Base-by-base conservation (phyloP, 371 early-diverging fungal species). In the Amoeboaphelidium occidentale region DNA sequence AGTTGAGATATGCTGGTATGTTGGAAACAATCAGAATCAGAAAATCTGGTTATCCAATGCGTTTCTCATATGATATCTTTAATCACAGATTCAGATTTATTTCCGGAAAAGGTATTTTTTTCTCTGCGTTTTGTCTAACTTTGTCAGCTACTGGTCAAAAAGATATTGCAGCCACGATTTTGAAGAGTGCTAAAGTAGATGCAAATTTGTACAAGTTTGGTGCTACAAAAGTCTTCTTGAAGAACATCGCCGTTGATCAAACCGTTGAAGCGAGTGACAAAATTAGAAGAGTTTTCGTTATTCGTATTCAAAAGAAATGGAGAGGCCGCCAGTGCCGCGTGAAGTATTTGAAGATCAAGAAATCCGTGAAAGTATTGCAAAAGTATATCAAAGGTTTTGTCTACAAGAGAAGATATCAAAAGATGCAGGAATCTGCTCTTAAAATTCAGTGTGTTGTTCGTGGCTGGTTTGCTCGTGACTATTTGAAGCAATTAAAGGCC, bases 21-120 rank as follows among this genome's bases (percentile, higher is more conserved):
- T 61, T 99, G 25, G 99, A 99, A 65, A 98, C 98, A 0, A 97
- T 99, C 58, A 78, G 92, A 32, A 99, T 99, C 60, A 83, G 84
- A 60, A 84, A 93, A 58, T 88, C 88, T n/a, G 99, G 99, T 26
- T 99, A 93, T 64, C 99, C 99, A 21, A 75, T 82, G 3, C 74
- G 96, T 48, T 78, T 87, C 70, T 65, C 75, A 3, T 90, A 81
- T 64, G 70, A 72, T 39, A 94, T 97, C 53, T 98, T 99, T 59
- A 80, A 79, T 45, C 77, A 83, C 50, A 81, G 65, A 67, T 88
- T 53, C 64, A 97, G 46, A 74, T 86, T 42, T 69, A 70, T 47
- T 78, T 79, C 1, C 58, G 63, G 44, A 57, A 72, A 39, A 84
- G 84, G 83, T 70, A 66, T 12, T 68, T 63, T 14, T 73, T 75